Percentiles rank a stretch among this genome's conserved stretches.
Conservation (phyloP, 1,284 basidiomycete species). For the Rhizoctonia solani region DNA sequence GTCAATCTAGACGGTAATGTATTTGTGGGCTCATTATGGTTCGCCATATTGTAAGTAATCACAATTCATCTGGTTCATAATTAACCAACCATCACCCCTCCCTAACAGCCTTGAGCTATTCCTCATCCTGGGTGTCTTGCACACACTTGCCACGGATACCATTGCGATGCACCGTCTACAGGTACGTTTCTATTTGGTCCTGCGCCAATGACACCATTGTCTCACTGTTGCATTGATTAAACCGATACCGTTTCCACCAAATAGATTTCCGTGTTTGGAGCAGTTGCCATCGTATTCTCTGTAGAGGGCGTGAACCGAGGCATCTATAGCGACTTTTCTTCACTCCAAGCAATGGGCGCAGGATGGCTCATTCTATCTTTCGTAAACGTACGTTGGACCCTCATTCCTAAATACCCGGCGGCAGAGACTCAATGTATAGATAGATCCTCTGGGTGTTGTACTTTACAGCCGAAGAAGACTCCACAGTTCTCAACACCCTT, state of each 20-base stretch:
- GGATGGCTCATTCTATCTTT: constrained; percentile 93
- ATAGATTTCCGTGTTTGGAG: constrained; percentile 86
- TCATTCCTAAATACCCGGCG: not conserved
- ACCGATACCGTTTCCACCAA: not conserved
- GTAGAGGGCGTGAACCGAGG: constrained; percentile 74
- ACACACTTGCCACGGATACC: constrained; percentile 82
- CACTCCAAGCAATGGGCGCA: constrained; percentile 81
- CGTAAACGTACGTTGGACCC: constrained; percentile 60
- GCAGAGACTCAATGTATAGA: constrained; percentile 8
- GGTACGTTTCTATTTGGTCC: constrained; percentile 41
- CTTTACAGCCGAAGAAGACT: constrained; percentile 95
- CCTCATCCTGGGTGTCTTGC: constrained; percentile 78
- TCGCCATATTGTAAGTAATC: constrained; percentile 69
- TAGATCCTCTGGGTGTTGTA: constrained; percentile 94
- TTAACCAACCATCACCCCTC: no score
- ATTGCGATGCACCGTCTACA: constrained; percentile 79
- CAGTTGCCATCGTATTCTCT: constrained; percentile 85
- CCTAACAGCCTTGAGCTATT: constrained; percentile 65
- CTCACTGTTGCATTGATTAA: no score
- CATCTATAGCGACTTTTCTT: constrained; percentile 58
- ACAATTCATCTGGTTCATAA: constrained; percentile 20
- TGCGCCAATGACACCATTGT: no score
- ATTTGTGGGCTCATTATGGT: constrained; percentile 80
- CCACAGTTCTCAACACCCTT: constrained; percentile 79
- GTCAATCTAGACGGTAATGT: constrained; percentile 42